Evolutionary conservation across 805 yeast genomes (phyloP).

Genomic region (Starmerella apis): DNA sequence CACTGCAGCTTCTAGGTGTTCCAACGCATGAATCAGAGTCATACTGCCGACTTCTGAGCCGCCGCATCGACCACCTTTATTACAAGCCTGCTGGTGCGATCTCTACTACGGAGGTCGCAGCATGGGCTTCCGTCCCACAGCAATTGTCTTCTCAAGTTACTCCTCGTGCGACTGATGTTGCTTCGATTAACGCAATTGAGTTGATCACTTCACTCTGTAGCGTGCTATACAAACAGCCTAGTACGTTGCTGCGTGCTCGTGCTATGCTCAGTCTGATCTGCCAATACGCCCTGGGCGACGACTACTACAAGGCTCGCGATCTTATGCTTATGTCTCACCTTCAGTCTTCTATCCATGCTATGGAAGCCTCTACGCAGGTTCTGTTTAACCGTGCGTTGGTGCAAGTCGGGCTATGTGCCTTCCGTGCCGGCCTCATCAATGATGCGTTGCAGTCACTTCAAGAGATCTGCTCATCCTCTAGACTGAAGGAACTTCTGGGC

Average conservation of each 20-base stretch:
- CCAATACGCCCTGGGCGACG: constrained; percentile 81
- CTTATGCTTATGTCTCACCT: constrained; percentile 77
- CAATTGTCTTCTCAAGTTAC: constrained; percentile 31
- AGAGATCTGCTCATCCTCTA: constrained; percentile 76
- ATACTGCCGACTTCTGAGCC: constrained; percentile 55
- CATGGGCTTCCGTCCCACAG: constrained; percentile 53
- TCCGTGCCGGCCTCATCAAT: constrained; percentile 73
- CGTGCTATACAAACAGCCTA: constrained; percentile 55
- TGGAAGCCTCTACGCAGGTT: constrained; percentile 81
- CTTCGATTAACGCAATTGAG: constrained; percentile 33
- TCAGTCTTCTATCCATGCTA: constrained; percentile 69
- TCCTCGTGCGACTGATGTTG: constrained; percentile 34
- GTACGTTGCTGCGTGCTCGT: constrained; percentile 60
- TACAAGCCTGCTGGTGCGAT: constrained; percentile 78
- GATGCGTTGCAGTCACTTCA: constrained; percentile 80
- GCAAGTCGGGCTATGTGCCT: constrained; percentile 91
- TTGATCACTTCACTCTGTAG: constrained; percentile 58
- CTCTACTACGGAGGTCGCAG: constrained; percentile 52
- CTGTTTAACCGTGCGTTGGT: constrained; percentile 90
- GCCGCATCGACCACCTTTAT: constrained; percentile 86
- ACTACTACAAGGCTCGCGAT: constrained; percentile 76
- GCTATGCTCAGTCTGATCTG: constrained; percentile 80
- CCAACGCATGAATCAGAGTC: constrained; percentile 34
- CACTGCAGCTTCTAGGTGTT: constrained; percentile 24
- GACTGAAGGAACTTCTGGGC: constrained; percentile 85